Base-by-base conservation (phyloP, 768 basidiomycete genomes). In the Erythrobasidium yunnanense region DNA sequence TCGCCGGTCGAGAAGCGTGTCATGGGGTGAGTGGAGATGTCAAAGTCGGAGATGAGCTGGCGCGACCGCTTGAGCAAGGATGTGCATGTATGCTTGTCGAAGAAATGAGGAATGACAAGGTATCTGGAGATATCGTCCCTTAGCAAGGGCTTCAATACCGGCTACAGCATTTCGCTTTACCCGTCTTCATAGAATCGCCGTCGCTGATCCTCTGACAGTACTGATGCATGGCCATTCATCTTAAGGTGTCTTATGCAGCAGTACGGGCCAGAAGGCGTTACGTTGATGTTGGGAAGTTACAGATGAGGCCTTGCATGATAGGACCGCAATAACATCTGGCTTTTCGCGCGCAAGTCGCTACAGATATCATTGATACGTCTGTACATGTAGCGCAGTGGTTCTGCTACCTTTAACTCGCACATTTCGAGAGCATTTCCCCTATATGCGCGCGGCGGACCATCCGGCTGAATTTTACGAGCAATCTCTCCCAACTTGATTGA, bases 1-100 rank as follows among this genome's bases (percentile, higher is more conserved):
- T 18, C 32, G 22, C 47, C 66, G 75, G 90, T 91, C 17, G 86
- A 87, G 77, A 99, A 99, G 73, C 84, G 87, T 13, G 91, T 97
- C 90, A 85, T 75, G 1, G 95, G 92, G 75, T 96, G 93, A 34
- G 83, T 81, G 30, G 84, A 82, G 18, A 89, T 71, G 68, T 79
- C 81, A 75, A 97, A 93, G 22, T 87, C 82, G n/a, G 83, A 80
- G 20, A 96, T 79, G 17, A 97, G 80, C 68, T 84, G 76, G 69
- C 84, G 85, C 1, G 90, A 82, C n/a, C 87, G 84, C 17, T 71
- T 73, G 8, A 93, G 77, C 32, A 97, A 82, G 17, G 79, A 80
- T 11, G 78, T 72, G 0, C 85, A 81, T 42, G 87, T 83, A 8
- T 80, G 78, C n/a, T 72, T 65, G 4, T 77, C 75, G 56, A 92